phyloP scores from a whole-genome alignment of 352 stramenopile genomes.

The Phytophthora hibernalis region DNA sequence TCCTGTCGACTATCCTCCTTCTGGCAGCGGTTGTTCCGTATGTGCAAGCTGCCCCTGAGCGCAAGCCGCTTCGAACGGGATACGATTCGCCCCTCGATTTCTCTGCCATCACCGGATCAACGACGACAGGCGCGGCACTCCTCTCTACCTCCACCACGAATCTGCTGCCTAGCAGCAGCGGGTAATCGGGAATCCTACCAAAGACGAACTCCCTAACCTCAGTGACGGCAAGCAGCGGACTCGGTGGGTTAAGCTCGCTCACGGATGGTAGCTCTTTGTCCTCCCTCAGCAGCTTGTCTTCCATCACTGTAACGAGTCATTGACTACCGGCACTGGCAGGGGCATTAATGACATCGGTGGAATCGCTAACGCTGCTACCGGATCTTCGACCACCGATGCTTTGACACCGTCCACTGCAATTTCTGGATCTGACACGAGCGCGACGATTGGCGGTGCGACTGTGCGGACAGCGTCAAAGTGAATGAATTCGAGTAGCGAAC shows the following conservation, averaged over 20 bases:
- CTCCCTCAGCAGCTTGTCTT: neutral
- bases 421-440: neutral
- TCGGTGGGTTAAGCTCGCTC: neutral
- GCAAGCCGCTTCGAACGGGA: slow-evolving; percentile 3
- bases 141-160: slow-evolving; percentile 3
- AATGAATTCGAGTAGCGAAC: neutral
- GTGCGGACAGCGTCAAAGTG: neutral
- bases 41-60: neutral
- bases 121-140: neutral
- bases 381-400: neutral
- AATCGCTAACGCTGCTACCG: neutral
- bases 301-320: neutral
- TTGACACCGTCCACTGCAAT: neutral
- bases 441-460: neutral
- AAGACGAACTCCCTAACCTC: slow-evolving; percentile 14
- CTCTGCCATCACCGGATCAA: slow-evolving; percentile 3
- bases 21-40: neutral
- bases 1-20: neutral
- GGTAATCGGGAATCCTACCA: neutral
- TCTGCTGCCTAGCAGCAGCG: slow-evolving; percentile 9
- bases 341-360: no score
- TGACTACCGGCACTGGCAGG: neutral
- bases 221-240: neutral
- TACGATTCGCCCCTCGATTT: slow-evolving; percentile 2
- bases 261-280: neutral